Percentiles rank a stretch among this genome's conserved stretches.
Conservation (phyloP, 2,329 filamentous ascomycete genomes). For the Cercospora beticola region DNA sequence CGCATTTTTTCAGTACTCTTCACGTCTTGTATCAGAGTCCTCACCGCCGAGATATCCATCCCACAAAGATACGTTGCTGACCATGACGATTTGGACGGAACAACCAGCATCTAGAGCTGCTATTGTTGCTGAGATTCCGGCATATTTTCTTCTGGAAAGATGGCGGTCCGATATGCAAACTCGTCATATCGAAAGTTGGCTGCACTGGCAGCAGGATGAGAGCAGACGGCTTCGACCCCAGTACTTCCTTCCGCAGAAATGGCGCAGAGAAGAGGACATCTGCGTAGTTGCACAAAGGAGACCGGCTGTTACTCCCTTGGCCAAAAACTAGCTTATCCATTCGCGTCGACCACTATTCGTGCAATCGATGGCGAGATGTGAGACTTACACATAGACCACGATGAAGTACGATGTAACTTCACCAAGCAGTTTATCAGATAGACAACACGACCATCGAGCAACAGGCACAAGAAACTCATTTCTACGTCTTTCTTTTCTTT, state of each 20-base stretch:
- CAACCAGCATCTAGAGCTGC: no score
- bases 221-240: neutral
- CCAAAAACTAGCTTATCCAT: neutral
- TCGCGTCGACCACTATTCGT: neutral
- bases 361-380: neutral
- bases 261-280: no score
- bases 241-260: neutral
- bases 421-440: neutral
- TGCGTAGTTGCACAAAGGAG: neutral
- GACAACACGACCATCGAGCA: neutral
- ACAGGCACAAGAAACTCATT: constrained; percentile 11
- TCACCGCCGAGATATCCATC: no score
- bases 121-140: no score
- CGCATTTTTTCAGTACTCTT: neutral
- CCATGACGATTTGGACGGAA: no score
- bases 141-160: no score
- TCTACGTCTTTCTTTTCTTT: neutral
- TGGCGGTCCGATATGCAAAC: neutral
- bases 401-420: no score
- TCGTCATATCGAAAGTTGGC: neutral
- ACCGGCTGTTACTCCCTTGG: neutral
- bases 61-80: no score
- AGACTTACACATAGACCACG: no score
- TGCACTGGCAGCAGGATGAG: neutral
- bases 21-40: neutral